A percentile compares a stretch with the other conserved stretches of the same genome.
Conservation (phyloP, 768 basidiomycete genomes). For the Pulveroboletus sp. region DNA sequence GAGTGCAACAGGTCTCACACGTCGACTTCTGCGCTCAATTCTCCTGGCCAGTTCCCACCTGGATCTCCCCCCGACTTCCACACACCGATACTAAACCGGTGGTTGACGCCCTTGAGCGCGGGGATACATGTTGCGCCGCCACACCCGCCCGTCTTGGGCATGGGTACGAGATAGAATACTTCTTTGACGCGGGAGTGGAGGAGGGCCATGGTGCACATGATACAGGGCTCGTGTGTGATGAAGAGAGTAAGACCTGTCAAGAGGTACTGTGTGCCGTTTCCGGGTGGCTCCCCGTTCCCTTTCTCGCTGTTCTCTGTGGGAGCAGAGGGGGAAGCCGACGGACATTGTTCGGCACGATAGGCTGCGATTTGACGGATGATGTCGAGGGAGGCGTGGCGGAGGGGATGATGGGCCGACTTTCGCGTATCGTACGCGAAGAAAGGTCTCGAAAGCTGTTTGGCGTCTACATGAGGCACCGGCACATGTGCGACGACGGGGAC, state of each 20-base stretch:
- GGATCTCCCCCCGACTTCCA: conserved; percentile 55
- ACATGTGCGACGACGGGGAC: conserved; percentile 76
- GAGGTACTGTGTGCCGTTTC: conserved; percentile 81
- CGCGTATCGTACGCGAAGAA: conserved; percentile 74
- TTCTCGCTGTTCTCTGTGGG: too few species aligned
- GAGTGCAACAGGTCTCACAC: too few species aligned
- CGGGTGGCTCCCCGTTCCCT: background rate
- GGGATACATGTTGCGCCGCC: conserved; percentile 77
- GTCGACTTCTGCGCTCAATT: conserved; percentile 28
- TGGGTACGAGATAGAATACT: conserved; percentile 71
- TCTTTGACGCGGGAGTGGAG: conserved; percentile 93
- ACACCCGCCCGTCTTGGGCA: conserved; percentile 82
- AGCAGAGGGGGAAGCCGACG: too few species aligned
- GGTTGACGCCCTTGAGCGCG: conserved; percentile 82
- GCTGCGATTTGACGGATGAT: conserved; percentile 67
- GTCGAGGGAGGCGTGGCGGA: conserved; percentile 84
- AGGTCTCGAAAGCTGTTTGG: conserved; percentile 20
- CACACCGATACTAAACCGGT: conserved; percentile 71
- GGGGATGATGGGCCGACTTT: conserved; percentile 62
- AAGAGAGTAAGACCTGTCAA: conserved; percentile 84
- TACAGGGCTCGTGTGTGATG: conserved; percentile 93
- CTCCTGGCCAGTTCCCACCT: conserved; percentile 1
- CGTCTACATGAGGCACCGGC: conserved; percentile 47
- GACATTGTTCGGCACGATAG: conserved; percentile 35
- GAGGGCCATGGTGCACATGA: conserved; percentile 97